These are phyloP conservation scores for Venturia carpophila DNA, from an alignment of 2,329 filamentous ascomycete genomes.

Conservation along the genomic window DNA sequence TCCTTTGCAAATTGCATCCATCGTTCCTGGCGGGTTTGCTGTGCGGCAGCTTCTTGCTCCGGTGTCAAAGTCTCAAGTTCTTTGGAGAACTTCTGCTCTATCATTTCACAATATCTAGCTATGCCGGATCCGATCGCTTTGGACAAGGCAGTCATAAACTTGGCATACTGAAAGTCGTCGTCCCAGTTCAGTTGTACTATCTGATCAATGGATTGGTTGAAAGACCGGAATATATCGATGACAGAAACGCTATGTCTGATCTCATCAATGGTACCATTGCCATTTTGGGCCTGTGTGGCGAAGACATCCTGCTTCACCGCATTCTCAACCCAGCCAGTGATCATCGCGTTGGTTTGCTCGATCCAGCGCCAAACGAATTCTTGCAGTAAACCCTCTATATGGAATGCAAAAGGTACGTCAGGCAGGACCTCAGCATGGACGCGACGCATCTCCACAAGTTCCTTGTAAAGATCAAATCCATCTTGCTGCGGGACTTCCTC, in stretches of 20 bases:
- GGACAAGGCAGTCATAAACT: conserved; percentile 91
- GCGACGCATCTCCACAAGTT: conserved; percentile 73
- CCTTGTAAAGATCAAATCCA: conserved; percentile 87
- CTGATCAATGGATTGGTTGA: conserved; percentile 85
- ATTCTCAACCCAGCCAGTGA: conserved; percentile 77
- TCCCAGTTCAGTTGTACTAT: conserved; percentile 84
- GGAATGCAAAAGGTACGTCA: conserved; percentile 63
- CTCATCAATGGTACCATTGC: conserved; percentile 61
- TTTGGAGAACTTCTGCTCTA: conserved; percentile 75
- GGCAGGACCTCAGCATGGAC: conserved; percentile 50
- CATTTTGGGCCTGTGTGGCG: conserved; percentile 57
- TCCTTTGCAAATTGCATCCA: conserved; percentile 92
- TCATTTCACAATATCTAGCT: conserved; percentile 80
- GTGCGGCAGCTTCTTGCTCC: conserved; percentile 71
- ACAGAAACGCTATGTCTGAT: conserved; percentile 88
- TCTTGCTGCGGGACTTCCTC: conserved; percentile 81
- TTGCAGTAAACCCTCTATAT: conserved; percentile 76
- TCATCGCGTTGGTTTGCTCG: conserved; percentile 65
- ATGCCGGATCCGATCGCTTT: conserved; percentile 78
- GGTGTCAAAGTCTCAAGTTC: conserved; percentile 92
- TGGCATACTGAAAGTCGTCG: conserved; percentile 85
- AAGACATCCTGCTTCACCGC: conserved; percentile 89
- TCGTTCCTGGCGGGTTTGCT: conserved; percentile 80
- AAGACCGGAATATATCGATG: conserved; percentile 87
- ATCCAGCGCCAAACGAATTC: conserved; percentile 98